Evolutionary conservation across 352 stramenopile species (phyloP).

Genomic region (Chrysophaeum taylorii): DNA sequence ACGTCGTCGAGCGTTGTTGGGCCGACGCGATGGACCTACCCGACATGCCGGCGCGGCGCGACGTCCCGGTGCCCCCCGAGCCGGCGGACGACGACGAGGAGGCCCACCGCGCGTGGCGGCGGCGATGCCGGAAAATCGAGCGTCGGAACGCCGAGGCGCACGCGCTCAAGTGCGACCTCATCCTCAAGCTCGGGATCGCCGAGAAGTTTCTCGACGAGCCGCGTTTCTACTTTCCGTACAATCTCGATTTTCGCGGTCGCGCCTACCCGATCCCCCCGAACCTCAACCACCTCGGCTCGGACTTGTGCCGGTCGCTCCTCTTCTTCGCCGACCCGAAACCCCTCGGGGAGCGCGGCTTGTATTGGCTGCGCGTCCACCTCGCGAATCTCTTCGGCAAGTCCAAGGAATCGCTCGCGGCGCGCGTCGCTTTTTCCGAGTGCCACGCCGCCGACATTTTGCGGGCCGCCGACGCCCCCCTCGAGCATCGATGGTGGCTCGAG

Average conservation of each 20-base stretch:
- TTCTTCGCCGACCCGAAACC: conserved; percentile 87
- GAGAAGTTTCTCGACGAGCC: conserved; percentile 89
- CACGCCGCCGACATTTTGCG: conserved; percentile 84
- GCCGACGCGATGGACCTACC: conserved; percentile 73
- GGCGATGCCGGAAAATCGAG: conserved; percentile 39
- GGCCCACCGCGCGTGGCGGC: conserved; percentile 34
- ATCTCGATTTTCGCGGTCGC: conserved; percentile 96
- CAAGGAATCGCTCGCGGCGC: conserved; percentile 94
- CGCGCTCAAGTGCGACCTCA: conserved; percentile 82
- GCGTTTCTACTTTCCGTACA: conserved; percentile 97
- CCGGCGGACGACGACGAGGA: conserved; percentile 49
- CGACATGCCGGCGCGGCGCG: conserved; percentile 70
- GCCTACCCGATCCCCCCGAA: conserved; percentile 97
- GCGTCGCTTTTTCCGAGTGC: conserved; percentile 81
- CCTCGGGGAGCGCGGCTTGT: conserved; percentile 80
- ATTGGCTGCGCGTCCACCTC: conserved; percentile 97
- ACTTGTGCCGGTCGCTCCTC: conserved; percentile 91
- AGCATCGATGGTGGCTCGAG: conserved; percentile 84
- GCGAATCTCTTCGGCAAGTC: conserved; percentile 63
- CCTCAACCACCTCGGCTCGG: conserved; percentile 94
- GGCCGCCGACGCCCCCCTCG: conserved; percentile 70
- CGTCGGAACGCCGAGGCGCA: conserved; percentile 73
- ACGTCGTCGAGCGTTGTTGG: conserved; percentile 78
- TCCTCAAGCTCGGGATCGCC: conserved; percentile 88
- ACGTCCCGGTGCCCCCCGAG: conserved; percentile 50